These are phyloP conservation scores for Cytidiella melzeri DNA, from an alignment of 768 basidiomycete genomes.

Conservation along the genomic window DNA sequence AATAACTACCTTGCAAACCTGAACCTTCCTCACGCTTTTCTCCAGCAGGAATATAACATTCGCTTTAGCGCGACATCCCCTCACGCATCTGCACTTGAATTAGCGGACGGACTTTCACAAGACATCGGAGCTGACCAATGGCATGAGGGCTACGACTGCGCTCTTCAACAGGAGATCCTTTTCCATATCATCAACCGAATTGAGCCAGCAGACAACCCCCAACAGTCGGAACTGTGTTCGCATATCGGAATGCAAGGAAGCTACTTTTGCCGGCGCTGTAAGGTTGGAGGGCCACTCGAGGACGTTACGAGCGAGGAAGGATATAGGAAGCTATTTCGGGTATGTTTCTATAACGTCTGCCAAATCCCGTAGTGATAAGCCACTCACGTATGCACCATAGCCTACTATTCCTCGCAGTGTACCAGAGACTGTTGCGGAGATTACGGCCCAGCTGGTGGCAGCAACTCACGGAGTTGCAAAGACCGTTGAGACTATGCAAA, in stretches of 20 bases:
- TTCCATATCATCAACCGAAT: conserved; percentile 3
- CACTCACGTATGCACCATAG: too few species aligned
- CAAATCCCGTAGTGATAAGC: background rate
- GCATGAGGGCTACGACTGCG: conserved; percentile 11
- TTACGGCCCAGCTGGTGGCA: conserved; percentile 26
- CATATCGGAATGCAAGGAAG: conserved; percentile 41
- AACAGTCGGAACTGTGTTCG: conserved; percentile 14
- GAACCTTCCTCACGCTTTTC: too few species aligned
- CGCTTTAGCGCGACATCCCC: too few species aligned
- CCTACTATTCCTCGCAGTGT: too few species aligned
- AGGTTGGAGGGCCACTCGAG: conserved; percentile 8
- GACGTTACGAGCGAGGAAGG: conserved; percentile 33
- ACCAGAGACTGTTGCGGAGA: conserved; percentile 16
- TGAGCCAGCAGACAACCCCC: conserved; percentile 19
- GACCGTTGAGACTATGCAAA: conserved; percentile 24
- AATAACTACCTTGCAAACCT: too few species aligned
- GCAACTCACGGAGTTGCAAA: conserved; percentile 30
- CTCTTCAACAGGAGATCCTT: conserved; percentile 6
- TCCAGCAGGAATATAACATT: too few species aligned
- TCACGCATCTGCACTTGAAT: too few species aligned
- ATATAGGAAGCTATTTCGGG: conserved; percentile 23
- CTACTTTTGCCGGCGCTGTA: conserved; percentile 27
- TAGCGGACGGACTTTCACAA: too few species aligned
- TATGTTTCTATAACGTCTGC: conserved; percentile 15
- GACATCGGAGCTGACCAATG: conserved; percentile 5